A percentile compares a stretch with the other conserved stretches of the same genome.
phyloP scores from a whole-genome alignment of 1,284 basidiomycete species.

The Cystobasidium sp. region DNA sequence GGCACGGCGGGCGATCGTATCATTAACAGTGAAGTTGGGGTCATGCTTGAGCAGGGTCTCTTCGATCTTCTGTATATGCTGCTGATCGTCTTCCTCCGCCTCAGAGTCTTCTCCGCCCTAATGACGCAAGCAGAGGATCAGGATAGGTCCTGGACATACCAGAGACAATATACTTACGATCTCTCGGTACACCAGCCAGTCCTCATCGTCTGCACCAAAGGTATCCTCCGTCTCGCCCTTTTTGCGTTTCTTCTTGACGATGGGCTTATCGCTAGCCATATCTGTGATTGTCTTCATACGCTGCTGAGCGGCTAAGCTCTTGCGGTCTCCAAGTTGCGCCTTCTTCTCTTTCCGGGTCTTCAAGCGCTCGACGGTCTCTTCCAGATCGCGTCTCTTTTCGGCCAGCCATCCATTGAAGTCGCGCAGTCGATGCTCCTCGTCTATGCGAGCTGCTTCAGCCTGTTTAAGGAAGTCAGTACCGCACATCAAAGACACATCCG shows the following conservation, averaged over 20 bases:
- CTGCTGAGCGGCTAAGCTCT: conserved; percentile 92
- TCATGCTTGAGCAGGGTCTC: conserved; percentile 80
- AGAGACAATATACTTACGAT: conserved; percentile 66
- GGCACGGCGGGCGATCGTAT: conserved; percentile 79
- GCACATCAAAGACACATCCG: neutral
- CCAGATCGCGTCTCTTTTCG: conserved; percentile 74
- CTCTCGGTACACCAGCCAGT: conserved; percentile 98
- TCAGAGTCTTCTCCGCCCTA: conserved; percentile 85
- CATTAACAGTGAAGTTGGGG: conserved; percentile 75
- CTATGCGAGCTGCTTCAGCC: conserved; percentile 71
- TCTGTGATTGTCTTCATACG: conserved; percentile 97
- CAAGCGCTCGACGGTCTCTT: conserved; percentile 78
- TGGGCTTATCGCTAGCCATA: conserved; percentile 78
- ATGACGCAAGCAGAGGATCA: conserved; percentile 56
- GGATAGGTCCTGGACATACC: neutral
- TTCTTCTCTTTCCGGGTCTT: conserved; percentile 80
- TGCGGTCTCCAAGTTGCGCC: conserved; percentile 84
- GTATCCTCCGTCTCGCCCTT: conserved; percentile 81
- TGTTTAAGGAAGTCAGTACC: conserved; percentile 54
- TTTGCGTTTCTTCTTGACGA: conserved; percentile 61
- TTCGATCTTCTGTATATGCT: conserved; percentile 75
- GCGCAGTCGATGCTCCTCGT: conserved; percentile 75
- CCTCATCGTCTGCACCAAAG: conserved; percentile 93
- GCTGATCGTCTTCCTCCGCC: conserved; percentile 91
- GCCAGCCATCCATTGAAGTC: conserved; percentile 75